These are phyloP conservation scores for Psilocybe tampanensis DNA, from an alignment of 768 basidiomycete genomes.

Conservation along the genomic window DNA sequence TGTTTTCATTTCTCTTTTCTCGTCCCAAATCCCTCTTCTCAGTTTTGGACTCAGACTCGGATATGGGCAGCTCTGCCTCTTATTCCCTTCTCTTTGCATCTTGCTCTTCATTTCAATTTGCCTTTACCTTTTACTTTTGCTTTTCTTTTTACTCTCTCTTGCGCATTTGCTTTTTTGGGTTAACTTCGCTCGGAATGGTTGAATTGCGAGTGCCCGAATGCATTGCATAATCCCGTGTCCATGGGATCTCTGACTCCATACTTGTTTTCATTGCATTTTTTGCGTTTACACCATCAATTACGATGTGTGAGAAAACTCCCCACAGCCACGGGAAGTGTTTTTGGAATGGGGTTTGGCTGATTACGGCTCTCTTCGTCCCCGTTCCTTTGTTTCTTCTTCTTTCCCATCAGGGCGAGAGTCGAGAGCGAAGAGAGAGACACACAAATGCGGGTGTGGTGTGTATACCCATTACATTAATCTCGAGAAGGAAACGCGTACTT, in stretches of 20 bases:
- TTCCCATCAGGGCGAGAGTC: constrained; percentile 10
- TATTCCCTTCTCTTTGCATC: constrained; percentile 4
- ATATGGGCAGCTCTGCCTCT: not conserved
- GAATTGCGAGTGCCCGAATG: not conserved
- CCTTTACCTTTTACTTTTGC: constrained; percentile 5
- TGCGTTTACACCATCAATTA: no score
- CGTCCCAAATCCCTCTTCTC: no score
- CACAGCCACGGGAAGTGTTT: no score
- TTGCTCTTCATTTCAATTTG: not conserved
- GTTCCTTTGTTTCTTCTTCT: not conserved
- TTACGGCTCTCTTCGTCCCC: constrained; percentile 5
- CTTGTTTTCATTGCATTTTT: constrained; percentile 12
- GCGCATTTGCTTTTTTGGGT: not conserved
- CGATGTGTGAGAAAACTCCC: constrained; percentile 16
- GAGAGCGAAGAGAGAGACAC: not conserved
- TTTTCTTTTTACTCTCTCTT: constrained; percentile 1
- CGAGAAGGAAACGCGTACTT: not conserved
- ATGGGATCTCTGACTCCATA: constrained; percentile 5
- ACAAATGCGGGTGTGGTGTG: constrained; percentile 1
- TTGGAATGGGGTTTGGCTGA: not conserved
- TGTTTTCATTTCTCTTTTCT: no score
- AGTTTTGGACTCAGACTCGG: no score
- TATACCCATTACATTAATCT: constrained; percentile 6
- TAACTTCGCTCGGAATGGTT: not conserved
- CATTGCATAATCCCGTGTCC: not conserved